Base-by-base conservation (phyloP, 2,329 filamentous ascomycete species). In the Bipolaris bicolor region DNA sequence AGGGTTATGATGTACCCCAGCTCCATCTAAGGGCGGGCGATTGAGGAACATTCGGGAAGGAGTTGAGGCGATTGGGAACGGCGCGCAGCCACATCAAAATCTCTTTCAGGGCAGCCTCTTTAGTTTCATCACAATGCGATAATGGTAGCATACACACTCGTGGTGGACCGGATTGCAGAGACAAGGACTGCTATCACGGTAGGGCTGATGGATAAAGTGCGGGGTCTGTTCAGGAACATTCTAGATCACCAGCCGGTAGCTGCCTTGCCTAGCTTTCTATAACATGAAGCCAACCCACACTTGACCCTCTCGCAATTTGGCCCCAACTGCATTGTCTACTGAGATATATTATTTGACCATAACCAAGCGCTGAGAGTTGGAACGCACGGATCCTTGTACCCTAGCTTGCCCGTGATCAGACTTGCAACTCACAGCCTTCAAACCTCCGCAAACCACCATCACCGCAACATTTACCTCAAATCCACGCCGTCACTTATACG, bases 1-100 rank as follows among this genome's bases (percentile, higher is more conserved):
- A 89, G 92, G 82, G 86, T 96, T 82, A 96, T 96, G 92, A 86
- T 96, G 82, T 96, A 96, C 86, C 92, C 92, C 11, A 56, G 57
- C 52, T 56, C 57, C 18, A 36, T 52, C 29, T 59, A 37, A 55
- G 51, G 34, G 45, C 31, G 24, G 45, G 11, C 20, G 50, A 37
- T 40, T 26, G 9, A 41, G 26, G 33, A 34, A 49, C 5, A 45
- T 45, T 50, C 22, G 46, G 46, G 46, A 49, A 49, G 52, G 52
- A 49, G 52, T 55, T 55, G 33, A 34, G 52, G 52, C 40, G 47
- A 55, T 51, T 16, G 36, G 40, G 52, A 55, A 51, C 39, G 52
- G 52, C 47, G 46, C 46, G 46, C 46, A 49, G 46, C 46, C 46
- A 49, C 46, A 49, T 37, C 46, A 37, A 49, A 49, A 49, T 49